Conservation (phyloP, 306 rosid species). For the Aeschynomene evenia region DNA sequence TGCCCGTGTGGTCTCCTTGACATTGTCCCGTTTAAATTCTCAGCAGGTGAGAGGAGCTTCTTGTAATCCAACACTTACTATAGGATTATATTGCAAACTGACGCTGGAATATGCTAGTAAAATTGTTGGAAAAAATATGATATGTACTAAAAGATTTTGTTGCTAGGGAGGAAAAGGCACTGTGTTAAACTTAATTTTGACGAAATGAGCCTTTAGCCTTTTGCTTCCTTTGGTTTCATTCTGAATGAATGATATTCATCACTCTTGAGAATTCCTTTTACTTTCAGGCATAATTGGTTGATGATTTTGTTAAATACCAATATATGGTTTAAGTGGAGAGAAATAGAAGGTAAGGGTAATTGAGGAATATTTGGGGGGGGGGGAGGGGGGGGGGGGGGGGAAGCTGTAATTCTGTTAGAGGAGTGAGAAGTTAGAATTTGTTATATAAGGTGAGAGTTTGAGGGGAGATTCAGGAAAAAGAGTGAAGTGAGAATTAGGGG, state of each 20-base stretch:
- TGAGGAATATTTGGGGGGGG: too few species aligned
- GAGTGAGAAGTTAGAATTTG: too few species aligned
- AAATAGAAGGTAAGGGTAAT: too few species aligned
- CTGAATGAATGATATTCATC: neutral
- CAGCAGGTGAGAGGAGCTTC: conserved; percentile 61
- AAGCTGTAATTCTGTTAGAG: too few species aligned
- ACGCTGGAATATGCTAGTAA: neutral
- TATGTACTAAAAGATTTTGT: neutral
- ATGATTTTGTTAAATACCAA: too few species aligned
- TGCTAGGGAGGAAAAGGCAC: neutral
- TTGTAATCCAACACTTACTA: neutral
- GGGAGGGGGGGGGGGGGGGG: too few species aligned
- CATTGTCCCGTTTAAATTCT: conserved; percentile 47
- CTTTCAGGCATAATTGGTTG: neutral
- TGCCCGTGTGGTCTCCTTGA: conserved; percentile 65
- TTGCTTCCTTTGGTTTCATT: neutral
- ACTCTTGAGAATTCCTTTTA: neutral
- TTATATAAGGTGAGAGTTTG: too few species aligned
- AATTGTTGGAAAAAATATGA: neutral
- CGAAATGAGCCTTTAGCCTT: neutral
- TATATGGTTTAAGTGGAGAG: too few species aligned
- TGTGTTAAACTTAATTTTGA: neutral
- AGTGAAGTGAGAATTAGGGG: too few species aligned
- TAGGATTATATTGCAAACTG: conserved; percentile 9
- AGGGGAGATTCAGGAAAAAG: too few species aligned